Evolutionary conservation across 2,329 filamentous ascomycete genomes (phyloP), one percentile per base, ranked within the genome.

Genomic region (Pseudocercospora musae): DNA sequence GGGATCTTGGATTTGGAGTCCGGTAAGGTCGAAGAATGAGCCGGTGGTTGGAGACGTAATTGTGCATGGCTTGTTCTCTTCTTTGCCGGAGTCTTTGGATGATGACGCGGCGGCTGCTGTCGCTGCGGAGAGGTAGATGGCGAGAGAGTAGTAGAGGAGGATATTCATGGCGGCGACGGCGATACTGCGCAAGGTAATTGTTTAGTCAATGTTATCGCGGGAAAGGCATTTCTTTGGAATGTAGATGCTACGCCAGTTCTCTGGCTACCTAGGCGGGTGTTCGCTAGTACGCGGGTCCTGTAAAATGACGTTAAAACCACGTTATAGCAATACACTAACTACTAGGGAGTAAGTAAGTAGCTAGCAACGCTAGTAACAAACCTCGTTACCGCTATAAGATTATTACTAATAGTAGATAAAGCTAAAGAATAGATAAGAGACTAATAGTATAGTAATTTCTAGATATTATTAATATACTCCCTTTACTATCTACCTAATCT

Each of bases 1-100:
- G 11, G 83, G 81, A 33, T 81, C 80, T 40, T 76, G 77, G 57
- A 87, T 74, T 29, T 81, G 81, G 66, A 89, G 80, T 7, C 82
- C 78, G 67, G 81, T 86, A 27, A 89, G 78, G 71, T 89, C 86
- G 76, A 87, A 88, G 78, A 86, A 88, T 59, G 83, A 78, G 60
- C 85, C 85, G 11, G 81, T 83, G n/a, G 79, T 81, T 3, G 85
- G 82, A 23, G 85, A 87, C 65, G 82, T 81, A 60, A 85, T 83
- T n/a, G 86, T 86, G 73, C 86, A 89, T 64, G 81, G 63, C 21
- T 67, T 64, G 48, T 64, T 59, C 21, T 54, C 33, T 31, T 59
- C 58, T 57, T 78, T 68, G 54, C 62, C 61, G 58, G 59, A 73
- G 44, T 75, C 75, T 72, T 63, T 60, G 68, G 70, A 62, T 25